phyloP scores from a whole-genome alignment of 257 asterid genomes.

The Leonotis leonurus region DNA sequence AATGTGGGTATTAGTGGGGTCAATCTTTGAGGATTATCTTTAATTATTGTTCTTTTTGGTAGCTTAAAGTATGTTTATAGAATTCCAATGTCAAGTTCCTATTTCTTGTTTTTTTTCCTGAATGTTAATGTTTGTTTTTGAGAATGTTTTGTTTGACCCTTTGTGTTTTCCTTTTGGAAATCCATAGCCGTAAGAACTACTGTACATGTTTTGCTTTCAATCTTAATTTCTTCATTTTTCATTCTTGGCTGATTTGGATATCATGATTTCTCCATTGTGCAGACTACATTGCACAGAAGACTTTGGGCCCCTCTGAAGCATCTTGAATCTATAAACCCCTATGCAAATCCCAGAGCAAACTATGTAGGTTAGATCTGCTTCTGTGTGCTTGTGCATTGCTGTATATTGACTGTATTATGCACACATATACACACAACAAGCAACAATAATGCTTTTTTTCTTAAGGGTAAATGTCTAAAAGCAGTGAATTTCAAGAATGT shows the following conservation, averaged over 20 bases:
- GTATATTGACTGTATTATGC: background rate
- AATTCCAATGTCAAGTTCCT: constrained; percentile 19
- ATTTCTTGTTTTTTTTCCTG: constrained; percentile 18
- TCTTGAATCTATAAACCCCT: constrained; percentile 69
- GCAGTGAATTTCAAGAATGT: background rate
- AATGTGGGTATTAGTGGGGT: constrained; percentile 44
- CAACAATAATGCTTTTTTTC: background rate
- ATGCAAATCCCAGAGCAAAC: constrained; percentile 71
- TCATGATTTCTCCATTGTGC: constrained; percentile 28
- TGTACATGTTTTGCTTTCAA: background rate
- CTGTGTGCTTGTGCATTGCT: constrained; percentile 12
- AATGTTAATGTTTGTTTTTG: constrained; percentile 19
- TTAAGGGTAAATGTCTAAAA: background rate
- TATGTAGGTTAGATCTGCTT: constrained; percentile 73
- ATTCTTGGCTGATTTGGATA: constrained; percentile 7
- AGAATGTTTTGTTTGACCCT: constrained; percentile 15
- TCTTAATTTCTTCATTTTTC: background rate
- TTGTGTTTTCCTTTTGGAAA: constrained; percentile 9
- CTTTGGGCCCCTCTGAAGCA: constrained; percentile 83
- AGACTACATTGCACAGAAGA: constrained; percentile 59
- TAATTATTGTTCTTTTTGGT: constrained; percentile 26
- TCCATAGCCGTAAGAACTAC: background rate
- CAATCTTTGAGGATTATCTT: constrained; percentile 23
- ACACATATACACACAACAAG: background rate
- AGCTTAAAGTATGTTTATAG: constrained; percentile 25